Conservation (phyloP, 2,329 filamentous ascomycete genomes). For the Rhexocercosporidium sp. region DNA sequence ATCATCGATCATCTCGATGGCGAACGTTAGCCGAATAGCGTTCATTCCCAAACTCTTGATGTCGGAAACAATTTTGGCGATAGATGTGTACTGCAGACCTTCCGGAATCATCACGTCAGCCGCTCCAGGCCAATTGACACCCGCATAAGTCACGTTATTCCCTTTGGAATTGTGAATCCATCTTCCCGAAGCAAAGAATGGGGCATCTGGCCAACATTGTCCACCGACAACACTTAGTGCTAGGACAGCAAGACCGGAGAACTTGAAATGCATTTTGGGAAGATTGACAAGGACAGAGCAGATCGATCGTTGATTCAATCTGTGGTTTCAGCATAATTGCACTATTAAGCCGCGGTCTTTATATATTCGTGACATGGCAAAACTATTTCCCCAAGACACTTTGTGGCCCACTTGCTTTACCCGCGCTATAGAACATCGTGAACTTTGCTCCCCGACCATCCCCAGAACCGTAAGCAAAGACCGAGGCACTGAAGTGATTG, state of each 20-base stretch:
- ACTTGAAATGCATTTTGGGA: slow-evolving; percentile 20
- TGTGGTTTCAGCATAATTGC: not conserved
- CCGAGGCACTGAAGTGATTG: not conserved
- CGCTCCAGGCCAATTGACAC: slow-evolving; percentile 68
- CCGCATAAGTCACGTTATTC: slow-evolving; percentile 54
- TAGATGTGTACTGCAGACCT: slow-evolving; percentile 65
- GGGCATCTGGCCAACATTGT: slow-evolving; percentile 29
- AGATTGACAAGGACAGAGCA: not conserved
- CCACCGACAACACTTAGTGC: slow-evolving; percentile 5
- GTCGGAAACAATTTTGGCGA: slow-evolving; percentile 58
- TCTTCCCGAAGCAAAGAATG: slow-evolving; percentile 42
- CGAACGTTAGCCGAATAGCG: slow-evolving; percentile 65
- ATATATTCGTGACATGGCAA: not conserved
- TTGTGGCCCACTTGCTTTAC: not conserved
- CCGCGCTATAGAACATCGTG: slow-evolving; percentile 2
- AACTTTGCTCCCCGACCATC: not conserved
- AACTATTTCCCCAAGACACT: not conserved
- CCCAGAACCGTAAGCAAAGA: not conserved
- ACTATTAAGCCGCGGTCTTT: not conserved
- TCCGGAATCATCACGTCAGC: slow-evolving; percentile 68
- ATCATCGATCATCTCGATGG: slow-evolving; percentile 68
- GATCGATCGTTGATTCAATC: not conserved
- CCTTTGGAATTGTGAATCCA: slow-evolving; percentile 47
- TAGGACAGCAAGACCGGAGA: slow-evolving; percentile 7
- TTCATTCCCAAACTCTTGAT: slow-evolving; percentile 66